Evolutionary conservation across 192 early-diverging fungal genomes (phyloP), one percentile per base, ranked within the genome.

Genomic region (Gorgonomyces haynaldii): DNA sequence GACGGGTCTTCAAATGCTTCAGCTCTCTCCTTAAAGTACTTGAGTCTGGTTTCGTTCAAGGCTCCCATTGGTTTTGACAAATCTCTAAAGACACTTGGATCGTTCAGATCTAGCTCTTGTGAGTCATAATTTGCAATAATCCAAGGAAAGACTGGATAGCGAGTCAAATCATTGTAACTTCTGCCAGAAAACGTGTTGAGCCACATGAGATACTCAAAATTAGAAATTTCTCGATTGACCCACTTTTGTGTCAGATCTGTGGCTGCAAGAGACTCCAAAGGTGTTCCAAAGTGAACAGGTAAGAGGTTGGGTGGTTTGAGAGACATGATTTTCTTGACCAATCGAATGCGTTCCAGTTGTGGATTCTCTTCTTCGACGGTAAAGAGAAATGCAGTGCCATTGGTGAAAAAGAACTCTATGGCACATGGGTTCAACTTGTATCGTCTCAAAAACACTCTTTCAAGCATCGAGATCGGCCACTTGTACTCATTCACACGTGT

Each of bases 141-240:
- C 68, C 93, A 97, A 4, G 93, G 93, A 49, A 97, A 97, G 10
- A 97, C 89, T 0, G 93, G 93, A 51, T 95, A 97, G 60, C 93
- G 93, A 0, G 91, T 92, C 53, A 97, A 58, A 64, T 97, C 91
- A 55, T 71, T 60, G 53, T 64, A 62, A 1, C 60, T 73, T 20
- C 67, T 47, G 1, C 89, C 92, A 21, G 88, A 85, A 26, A 90
- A 58, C 0, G 88, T 88, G 59, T 97, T 97, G 6, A 97, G 69
- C 27, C 78, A 74, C 87, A 95, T 93, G 43, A 97, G 50, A 42
- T 97, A 97, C 58, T 97, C 91, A 61, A 95, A 97, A 50, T 97
- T 97, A 36, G 82, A 82, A 30, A 96, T 82, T 57, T 92, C 87
- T 19, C 84, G 64, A 23, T 68, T 72, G 50, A 84, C 74, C 93